A percentile compares a stretch with the other conserved stretches of the same genome.
These are phyloP conservation scores for Xerophyta viscosa DNA, from an alignment of 106 monocot species.

Conservation along the genomic window DNA sequence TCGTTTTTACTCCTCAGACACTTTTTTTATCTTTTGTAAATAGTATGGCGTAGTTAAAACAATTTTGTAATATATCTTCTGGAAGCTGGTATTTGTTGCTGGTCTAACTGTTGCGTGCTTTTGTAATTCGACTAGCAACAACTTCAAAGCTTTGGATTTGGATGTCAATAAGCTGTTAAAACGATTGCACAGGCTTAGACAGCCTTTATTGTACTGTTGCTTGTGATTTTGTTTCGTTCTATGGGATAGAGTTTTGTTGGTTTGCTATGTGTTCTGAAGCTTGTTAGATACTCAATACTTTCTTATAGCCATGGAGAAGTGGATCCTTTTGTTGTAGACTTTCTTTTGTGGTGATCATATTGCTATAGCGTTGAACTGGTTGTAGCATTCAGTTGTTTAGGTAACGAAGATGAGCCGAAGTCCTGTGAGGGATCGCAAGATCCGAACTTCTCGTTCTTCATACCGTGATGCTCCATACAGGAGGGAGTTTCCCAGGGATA, in stretches of 20 bases:
- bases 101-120: background rate
- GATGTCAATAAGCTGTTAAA: conserved; percentile 15
- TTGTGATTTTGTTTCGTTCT: conserved; percentile 15
- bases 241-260: conserved; percentile 23
- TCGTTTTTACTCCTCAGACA: too few relatives aligned
- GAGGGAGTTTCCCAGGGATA: conserved; percentile 39
- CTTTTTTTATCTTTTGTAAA: too few relatives aligned
- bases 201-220: conserved; percentile 16
- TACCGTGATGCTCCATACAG: conserved; percentile 75
- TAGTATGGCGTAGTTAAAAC: too few relatives aligned
- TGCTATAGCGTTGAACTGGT: conserved; percentile 19
- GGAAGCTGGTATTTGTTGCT: too few relatives aligned
- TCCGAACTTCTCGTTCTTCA: conserved; percentile 59
- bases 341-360: conserved; percentile 14
- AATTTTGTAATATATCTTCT: too few relatives aligned
- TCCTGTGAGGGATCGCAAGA: conserved; percentile 73
- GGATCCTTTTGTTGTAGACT: conserved; percentile 23
- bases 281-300: conserved; percentile 36
- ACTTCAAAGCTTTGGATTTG: conserved; percentile 3
- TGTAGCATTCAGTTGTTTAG: conserved; percentile 16
- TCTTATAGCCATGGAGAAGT: conserved; percentile 58
- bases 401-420: conserved; percentile 34
- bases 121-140: background rate
- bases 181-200: too few relatives aligned
- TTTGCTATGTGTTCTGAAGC: conserved; percentile 44